Base-by-base conservation (phyloP, 78 protist genomes). In the Mantamonas sphyraenae region DNA sequence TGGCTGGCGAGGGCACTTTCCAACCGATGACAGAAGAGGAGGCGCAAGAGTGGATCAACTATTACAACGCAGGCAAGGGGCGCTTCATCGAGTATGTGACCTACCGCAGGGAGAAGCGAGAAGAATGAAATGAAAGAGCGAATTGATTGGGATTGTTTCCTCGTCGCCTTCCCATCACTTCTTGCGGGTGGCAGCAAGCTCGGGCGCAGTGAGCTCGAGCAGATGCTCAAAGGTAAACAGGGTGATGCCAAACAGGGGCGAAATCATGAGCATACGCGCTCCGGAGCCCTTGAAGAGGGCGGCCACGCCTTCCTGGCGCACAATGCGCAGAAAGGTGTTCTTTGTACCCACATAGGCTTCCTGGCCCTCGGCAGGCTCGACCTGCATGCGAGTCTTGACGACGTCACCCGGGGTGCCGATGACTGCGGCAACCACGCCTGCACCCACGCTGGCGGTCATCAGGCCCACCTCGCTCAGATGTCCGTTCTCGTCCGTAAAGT, bases 381-480 rank as follows among this genome's bases (percentile, higher is more conserved):
- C 87, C 68, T 86, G 90, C 51, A 86, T 67, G 38, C 90, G 55
- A 2, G 90, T 86, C 71, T 86, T 86, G 76, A 86, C 74, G 34
- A 86, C 90, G 70, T 86, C 90, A 0, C 80, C 81, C 28, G 90
- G 90, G 10, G 90, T 86, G 2, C n/a, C n/a, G n/a, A n/a, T n/a
- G 4, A 42, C 26, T 17, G 90, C 90, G 5, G 90, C 84, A 56
- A 77, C 78, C 20, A 72, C 61, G 63, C 90, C 90, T 0, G 90
- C 90, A 37, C 81, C 70, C 24, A 81, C 71, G 58, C 90, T 87
- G 2, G 90, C 77, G 37, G 77, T 9, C 8, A 86, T 39, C 35
- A 81, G 60, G 45, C 70, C 64, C 55, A 30, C 33, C 53, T 85
- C 68, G 19, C 68, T 67, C 26, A 68, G 26, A 30, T 64, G 62